These are phyloP conservation scores for Yamadazyma dendronema DNA, from an alignment of 1,139 yeast genomes.

Conservation along the genomic window DNA sequence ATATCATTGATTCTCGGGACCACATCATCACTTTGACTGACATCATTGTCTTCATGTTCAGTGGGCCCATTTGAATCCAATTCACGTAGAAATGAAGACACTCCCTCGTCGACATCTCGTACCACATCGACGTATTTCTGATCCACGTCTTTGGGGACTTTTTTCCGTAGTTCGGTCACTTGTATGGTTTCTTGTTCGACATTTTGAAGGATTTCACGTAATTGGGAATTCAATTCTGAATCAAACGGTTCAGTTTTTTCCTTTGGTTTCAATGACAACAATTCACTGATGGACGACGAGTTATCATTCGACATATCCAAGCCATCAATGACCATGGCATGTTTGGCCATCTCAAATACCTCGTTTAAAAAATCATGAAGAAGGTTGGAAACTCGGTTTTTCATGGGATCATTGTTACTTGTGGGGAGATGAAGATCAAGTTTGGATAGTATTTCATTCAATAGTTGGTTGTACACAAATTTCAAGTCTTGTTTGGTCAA, in stretches of 20 bases:
- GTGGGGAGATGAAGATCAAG: conserved; percentile 51
- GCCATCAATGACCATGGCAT: conserved; percentile 53
- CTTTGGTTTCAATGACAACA: conserved; percentile 31
- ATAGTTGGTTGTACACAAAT: conserved; percentile 43
- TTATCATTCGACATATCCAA: conserved; percentile 21
- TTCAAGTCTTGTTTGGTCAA: conserved; percentile 51
- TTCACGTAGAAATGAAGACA: conserved; percentile 24
- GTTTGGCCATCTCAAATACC: conserved; percentile 51
- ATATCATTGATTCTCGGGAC: conserved; percentile 17
- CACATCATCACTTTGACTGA: conserved; percentile 1
- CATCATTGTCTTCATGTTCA: neutral
- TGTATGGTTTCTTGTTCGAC: conserved; percentile 59
- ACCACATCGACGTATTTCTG: conserved; percentile 29
- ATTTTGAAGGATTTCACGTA: conserved; percentile 50
- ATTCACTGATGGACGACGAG: conserved; percentile 18
- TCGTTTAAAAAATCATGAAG: conserved; percentile 46
- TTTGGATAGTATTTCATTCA: conserved; percentile 37
- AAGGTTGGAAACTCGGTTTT: conserved; percentile 39
- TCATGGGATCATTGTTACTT: conserved; percentile 43
- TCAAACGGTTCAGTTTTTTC: conserved; percentile 64
- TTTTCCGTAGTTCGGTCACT: conserved; percentile 50
- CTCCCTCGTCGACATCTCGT: conserved; percentile 29
- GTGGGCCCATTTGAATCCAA: conserved; percentile 16
- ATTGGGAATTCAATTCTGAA: conserved; percentile 50
- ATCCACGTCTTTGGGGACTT: conserved; percentile 43